These are phyloP conservation scores for Mucor lusitanicus DNA, from an alignment of 371 early-diverging fungal species.

Conservation along the genomic window DNA sequence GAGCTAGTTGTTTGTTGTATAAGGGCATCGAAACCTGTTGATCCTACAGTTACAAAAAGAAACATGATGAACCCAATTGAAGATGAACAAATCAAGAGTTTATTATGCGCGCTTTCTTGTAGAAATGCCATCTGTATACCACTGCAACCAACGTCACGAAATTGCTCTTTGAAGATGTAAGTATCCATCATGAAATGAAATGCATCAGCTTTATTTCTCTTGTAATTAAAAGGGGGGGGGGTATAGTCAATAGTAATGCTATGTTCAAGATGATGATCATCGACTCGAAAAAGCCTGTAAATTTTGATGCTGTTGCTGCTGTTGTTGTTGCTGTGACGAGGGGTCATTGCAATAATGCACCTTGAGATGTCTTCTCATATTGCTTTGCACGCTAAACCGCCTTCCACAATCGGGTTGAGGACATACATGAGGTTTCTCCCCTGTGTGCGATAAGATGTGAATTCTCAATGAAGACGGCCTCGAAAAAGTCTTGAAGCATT, in stretches of 20 bases:
- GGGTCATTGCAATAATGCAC: slow-evolving; percentile 27
- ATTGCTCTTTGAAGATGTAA: background rate
- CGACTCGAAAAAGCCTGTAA: background rate
- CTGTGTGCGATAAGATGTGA: slow-evolving; percentile 74
- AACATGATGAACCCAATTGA: slow-evolving; percentile 12
- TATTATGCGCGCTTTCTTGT: background rate
- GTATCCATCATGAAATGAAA: background rate
- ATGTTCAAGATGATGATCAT: background rate
- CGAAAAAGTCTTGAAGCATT: slow-evolving; percentile 73
- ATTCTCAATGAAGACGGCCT: slow-evolving; percentile 71
- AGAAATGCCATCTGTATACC: background rate
- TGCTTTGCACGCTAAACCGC: slow-evolving; percentile 73
- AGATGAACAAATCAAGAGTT: background rate
- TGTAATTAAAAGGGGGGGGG: background rate
- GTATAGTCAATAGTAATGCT: background rate
- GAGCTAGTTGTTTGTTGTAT: slow-evolving; percentile 47
- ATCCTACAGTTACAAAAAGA: slow-evolving; percentile 88
- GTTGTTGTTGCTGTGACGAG: background rate
- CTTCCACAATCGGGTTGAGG: slow-evolving; percentile 54
- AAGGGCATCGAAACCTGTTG: slow-evolving; percentile 84
- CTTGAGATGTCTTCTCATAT: slow-evolving; percentile 70
- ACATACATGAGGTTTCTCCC: slow-evolving; percentile 75
- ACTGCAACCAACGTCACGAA: background rate
- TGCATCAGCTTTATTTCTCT: background rate
- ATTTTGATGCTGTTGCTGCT: background rate